Evolutionary conservation across 768 basidiomycete species (phyloP), one percentile per base, ranked within the genome.

Genomic region (Naganishia kalamii): DNA sequence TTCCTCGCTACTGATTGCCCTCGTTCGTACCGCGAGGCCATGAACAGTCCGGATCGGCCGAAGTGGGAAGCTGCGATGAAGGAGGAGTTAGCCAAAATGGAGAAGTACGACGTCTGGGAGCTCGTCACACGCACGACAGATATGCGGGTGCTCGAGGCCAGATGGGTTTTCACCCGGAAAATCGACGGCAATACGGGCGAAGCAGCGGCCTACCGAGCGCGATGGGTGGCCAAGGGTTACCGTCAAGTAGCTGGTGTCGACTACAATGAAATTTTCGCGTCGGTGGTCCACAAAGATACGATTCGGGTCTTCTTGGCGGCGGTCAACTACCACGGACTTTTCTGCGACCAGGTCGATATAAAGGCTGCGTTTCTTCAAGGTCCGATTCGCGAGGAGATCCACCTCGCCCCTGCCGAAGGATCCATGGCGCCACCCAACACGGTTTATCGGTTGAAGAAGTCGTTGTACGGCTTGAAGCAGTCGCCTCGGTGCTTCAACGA

Each of bases 141-240:
- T n/a, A 49, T 49, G 47, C 47, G 47, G 37, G 17, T 17, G 10
- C 17, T 40, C 8, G 10, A 40, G 37, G 37, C 37, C 8, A 40
- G 37, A 17, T 49, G 47, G 47, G 47, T 49, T 7, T 49, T 49
- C 47, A 49, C 47, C 19, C 47, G 47, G 27, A 49, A 49, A n/a
- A 49, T 49, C 47, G 47, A 49, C 21, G 47, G 47, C 8, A 7
- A 21, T 7, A 49, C 47, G 10, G 82, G 81, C 5, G 67, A 70
- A 5, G 76, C 79, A 8, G 11, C 10, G 8, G 47, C 47, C 10
- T 80, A 80, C 77, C 81, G 82, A 70, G 79, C 77, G 23, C 59
- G 80, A 41, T 70, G 83, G 19, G 81, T 82, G 35, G 80, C 81
- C 0, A 72, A 80, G 61, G 80, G 83, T 0, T 81, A 76, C 69